phyloP scores from a whole-genome alignment of 202 grass and related monocot genomes.

The Sporobolus alterniflorus region DNA sequence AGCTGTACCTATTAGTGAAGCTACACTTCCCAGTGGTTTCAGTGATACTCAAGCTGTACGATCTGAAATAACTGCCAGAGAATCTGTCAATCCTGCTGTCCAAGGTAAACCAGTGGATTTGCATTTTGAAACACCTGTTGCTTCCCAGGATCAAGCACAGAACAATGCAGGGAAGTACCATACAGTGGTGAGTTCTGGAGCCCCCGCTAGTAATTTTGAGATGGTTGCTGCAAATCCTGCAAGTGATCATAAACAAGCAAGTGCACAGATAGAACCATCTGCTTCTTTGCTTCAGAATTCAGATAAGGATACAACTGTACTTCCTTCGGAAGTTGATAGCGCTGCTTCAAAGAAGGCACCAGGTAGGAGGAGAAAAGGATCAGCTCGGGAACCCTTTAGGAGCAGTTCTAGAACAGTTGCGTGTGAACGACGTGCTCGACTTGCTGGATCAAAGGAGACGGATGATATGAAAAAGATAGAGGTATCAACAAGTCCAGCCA shows the following conservation, averaged over 20 bases:
- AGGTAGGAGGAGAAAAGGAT: slow-evolving; percentile 65
- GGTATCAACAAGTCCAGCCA: slow-evolving; percentile 24
- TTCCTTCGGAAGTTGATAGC: slow-evolving; percentile 41
- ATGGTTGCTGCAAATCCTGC: slow-evolving; percentile 32
- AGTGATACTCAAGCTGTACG: slow-evolving; percentile 10
- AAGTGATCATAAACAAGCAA: slow-evolving; percentile 31
- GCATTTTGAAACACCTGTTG: slow-evolving; percentile 17
- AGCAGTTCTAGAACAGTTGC: slow-evolving; percentile 73
- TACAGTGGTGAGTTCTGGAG: slow-evolving; percentile 29
- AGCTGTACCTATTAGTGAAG: slow-evolving; percentile 58
- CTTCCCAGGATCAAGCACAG: slow-evolving; percentile 48
- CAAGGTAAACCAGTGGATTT: slow-evolving; percentile 38
- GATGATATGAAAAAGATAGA: slow-evolving; percentile 55
- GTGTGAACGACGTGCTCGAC: slow-evolving; percentile 67
- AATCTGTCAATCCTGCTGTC: slow-evolving; percentile 24
- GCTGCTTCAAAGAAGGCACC: slow-evolving; percentile 44
- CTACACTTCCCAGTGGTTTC: slow-evolving; percentile 39
- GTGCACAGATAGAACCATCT: slow-evolving; percentile 27
- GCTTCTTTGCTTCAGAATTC: slow-evolving; percentile 44
- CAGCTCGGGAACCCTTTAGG: slow-evolving; percentile 53
- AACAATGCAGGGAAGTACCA: slow-evolving; percentile 43
- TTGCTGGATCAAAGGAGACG: slow-evolving; percentile 68
- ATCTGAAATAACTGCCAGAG: slow-evolving; percentile 35
- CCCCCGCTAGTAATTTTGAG: slow-evolving; percentile 13
- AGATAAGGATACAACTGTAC: slow-evolving; percentile 27